A percentile compares a stretch with the other conserved stretches of the same genome.
phyloP scores from a whole-genome alignment of 176 grass and related monocot species.

The Carex parvula region DNA sequence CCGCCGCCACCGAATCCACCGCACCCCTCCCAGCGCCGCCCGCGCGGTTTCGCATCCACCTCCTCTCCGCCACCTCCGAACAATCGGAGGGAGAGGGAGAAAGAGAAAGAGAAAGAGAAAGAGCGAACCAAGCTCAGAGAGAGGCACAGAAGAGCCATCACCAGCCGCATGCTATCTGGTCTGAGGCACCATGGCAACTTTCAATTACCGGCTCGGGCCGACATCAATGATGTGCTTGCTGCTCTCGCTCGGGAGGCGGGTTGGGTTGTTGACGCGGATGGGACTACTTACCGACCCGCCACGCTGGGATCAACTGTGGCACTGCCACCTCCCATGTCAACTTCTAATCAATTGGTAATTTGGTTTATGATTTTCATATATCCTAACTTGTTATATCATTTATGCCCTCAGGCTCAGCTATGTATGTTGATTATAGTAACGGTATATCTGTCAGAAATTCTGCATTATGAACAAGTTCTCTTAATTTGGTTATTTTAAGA shows the following conservation, averaged over 20 bases:
- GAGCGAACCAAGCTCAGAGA: slow-evolving; percentile 93
- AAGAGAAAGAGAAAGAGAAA: slow-evolving; percentile 89
- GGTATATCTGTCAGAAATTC: background rate
- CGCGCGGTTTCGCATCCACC: slow-evolving; percentile 45
- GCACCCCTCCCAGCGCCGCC: slow-evolving; percentile 44
- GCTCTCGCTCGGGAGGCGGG: slow-evolving; percentile 84
- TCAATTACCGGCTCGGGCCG: slow-evolving; percentile 72
- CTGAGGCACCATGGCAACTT: slow-evolving; percentile 92
- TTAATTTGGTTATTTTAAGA: background rate
- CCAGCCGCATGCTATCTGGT: slow-evolving; percentile 89
- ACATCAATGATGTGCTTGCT: slow-evolving; percentile 99
- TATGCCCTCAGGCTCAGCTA: background rate
- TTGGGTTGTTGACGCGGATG: slow-evolving; percentile 72
- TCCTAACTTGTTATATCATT: background rate
- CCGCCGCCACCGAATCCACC: slow-evolving; percentile 23
- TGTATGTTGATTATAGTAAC: background rate
- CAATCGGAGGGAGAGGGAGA: slow-evolving; percentile 66
- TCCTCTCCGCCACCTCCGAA: background rate
- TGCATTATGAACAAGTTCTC: background rate
- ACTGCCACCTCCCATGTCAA: background rate
- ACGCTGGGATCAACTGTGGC: background rate
- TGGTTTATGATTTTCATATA: background rate
- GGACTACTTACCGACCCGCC: slow-evolving; percentile 65
- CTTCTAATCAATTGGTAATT: slow-evolving; percentile 44
- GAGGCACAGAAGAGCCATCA: slow-evolving; percentile 84